These are phyloP conservation scores for Dothideomycetes sp. DNA, from an alignment of 2,329 filamentous ascomycete species.

Conservation along the genomic window DNA sequence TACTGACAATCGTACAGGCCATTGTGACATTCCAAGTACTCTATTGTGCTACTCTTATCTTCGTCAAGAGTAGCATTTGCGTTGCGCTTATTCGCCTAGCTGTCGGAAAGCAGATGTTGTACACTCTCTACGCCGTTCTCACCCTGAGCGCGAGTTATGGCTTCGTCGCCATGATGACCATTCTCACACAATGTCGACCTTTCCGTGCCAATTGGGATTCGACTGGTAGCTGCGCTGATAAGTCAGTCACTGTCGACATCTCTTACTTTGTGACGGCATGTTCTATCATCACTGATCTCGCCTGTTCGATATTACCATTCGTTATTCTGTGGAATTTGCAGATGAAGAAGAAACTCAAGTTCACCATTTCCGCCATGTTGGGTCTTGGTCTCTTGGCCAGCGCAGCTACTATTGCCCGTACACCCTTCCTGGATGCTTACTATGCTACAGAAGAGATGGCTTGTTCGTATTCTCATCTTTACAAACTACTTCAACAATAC, in stretches of 20 bases:
- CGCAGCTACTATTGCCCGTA: constrained; percentile 9
- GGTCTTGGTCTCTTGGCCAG: constrained; percentile 11
- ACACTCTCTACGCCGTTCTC: constrained; percentile 8
- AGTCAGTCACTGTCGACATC: background rate
- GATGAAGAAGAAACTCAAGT: constrained; percentile 8
- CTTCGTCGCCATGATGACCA: constrained; percentile 2
- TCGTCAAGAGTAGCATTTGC: constrained; percentile 13
- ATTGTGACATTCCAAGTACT: constrained; percentile 5
- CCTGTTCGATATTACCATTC: constrained; percentile 11
- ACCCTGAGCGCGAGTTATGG: constrained; percentile 6
- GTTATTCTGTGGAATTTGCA: constrained; percentile 12
- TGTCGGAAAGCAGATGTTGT: background rate
- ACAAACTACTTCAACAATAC: background rate
- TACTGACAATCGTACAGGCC: background rate
- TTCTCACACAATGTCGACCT: constrained; percentile 1
- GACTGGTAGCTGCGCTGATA: background rate
- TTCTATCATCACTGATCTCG: constrained; percentile 9
- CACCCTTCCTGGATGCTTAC: constrained; percentile 5
- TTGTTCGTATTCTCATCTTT: background rate
- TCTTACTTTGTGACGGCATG: constrained; percentile 12
- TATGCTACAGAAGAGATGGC: background rate
- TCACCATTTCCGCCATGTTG: constrained; percentile 6
- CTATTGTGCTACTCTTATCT: constrained; percentile 11
- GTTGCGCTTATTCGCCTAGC: constrained; percentile 11
- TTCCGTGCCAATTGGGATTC: constrained; percentile 6